Conservation (phyloP, 2,329 filamentous ascomycete genomes). For the Passalora sequoiae region DNA sequence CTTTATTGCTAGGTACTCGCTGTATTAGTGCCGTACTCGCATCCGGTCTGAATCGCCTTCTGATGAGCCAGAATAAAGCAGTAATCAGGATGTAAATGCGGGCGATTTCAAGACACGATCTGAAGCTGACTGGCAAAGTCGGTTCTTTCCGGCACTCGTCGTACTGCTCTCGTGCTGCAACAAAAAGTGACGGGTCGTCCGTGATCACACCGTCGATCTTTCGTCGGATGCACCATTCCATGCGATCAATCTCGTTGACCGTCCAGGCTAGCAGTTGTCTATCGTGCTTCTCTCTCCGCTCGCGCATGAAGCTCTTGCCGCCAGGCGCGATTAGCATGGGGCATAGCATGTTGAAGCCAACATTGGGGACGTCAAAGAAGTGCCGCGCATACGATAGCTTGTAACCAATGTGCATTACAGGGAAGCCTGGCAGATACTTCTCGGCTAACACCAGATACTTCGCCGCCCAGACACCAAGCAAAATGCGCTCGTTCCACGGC, state of each 20-base stretch:
- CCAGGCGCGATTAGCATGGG: conserved; percentile 62
- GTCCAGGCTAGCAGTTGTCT: conserved; percentile 76
- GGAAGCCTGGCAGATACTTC: conserved; percentile 58
- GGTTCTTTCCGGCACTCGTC: conserved; percentile 30
- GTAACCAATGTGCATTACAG: conserved; percentile 63
- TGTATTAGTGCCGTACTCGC: conserved; percentile 13
- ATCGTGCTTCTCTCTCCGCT: conserved; percentile 36
- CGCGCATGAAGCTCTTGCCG: conserved; percentile 60
- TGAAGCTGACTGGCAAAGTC: conserved; percentile 12
- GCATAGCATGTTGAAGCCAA: conserved; percentile 75
- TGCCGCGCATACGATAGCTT: conserved; percentile 63
- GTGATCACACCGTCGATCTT: conserved; percentile 76
- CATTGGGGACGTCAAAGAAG: conserved; percentile 62
- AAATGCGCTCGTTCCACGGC: conserved; percentile 67
- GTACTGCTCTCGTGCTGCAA: conserved; percentile 53
- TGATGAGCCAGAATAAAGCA: conserved; percentile 19
- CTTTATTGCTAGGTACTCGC: conserved; percentile 8
- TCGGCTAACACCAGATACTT: conserved; percentile 63
- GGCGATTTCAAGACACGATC: conserved; percentile 14
- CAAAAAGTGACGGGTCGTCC: conserved; percentile 68
- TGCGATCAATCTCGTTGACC: conserved; percentile 70
- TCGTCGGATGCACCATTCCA: conserved; percentile 71
- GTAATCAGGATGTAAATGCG: conserved; percentile 18
- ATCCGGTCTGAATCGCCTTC: conserved; percentile 8
- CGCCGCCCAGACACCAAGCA: conserved; percentile 79